Percentiles rank a stretch among this genome's conserved stretches.
These are phyloP conservation scores for Xylaria sp. DNA, from an alignment of 2,329 filamentous ascomycete genomes.

Conservation along the genomic window DNA sequence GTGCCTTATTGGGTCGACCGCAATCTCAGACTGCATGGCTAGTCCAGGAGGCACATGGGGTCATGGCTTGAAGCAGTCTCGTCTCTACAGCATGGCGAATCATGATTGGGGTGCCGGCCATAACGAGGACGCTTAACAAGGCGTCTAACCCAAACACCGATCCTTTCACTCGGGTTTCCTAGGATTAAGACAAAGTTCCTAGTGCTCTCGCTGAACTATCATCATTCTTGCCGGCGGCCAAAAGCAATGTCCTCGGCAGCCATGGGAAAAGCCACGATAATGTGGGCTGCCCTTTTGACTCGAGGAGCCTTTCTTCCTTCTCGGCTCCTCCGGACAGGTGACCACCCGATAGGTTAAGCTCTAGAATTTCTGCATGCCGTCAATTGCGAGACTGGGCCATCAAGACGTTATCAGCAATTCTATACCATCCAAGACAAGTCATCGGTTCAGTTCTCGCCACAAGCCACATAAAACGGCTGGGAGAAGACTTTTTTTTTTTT, in stretches of 20 bases:
- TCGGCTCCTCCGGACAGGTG: constrained; percentile 13
- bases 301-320: neutral
- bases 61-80: neutral
- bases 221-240: neutral
- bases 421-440: neutral
- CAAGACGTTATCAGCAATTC: constrained; percentile 4
- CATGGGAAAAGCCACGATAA: neutral
- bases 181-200: constrained; percentile 4
- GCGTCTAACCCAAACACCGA: neutral
- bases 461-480: constrained; percentile 21
- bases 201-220: neutral
- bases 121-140: neutral
- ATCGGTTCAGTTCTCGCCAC: constrained; percentile 5
- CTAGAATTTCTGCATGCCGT: neutral
- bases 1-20: neutral
- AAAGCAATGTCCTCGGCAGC: neutral
- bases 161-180: neutral
- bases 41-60: neutral
- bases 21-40: constrained; percentile 20
- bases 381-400: neutral
- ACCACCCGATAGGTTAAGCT: neutral
- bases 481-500: neutral
- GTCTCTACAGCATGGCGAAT: neutral
- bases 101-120: neutral
- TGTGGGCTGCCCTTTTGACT: neutral